Conservation (phyloP, 345 rosid genomes). For the Cochlearia excelsa region DNA sequence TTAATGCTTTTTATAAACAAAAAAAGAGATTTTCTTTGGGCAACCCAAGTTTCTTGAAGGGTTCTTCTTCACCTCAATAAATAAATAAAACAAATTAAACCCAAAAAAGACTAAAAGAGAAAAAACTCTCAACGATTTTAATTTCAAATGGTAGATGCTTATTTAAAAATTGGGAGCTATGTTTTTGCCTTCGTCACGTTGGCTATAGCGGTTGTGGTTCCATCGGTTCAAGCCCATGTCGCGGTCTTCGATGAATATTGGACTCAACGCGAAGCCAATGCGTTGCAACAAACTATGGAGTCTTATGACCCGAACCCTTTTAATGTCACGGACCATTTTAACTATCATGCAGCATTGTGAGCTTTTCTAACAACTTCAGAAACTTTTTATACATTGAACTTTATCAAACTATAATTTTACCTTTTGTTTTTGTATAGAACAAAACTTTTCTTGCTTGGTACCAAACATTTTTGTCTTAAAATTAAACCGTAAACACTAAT, state of each 20-base stretch:
- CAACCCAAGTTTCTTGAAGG: conserved; percentile 30
- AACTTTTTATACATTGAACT: too few species aligned
- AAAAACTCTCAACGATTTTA: too few species aligned
- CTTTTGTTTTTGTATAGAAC: too few species aligned
- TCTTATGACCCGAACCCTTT: conserved; percentile 51
- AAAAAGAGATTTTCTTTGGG: conserved; percentile 13
- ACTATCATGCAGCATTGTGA: conserved; percentile 34
- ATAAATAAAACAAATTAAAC: neutral
- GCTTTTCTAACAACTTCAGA: neutral
- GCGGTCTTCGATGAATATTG: conserved; percentile 54
- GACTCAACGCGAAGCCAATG: conserved; percentile 41
- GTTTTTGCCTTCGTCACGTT: conserved; percentile 23
- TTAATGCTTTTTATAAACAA: conserved; percentile 14
- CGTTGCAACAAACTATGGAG: conserved; percentile 27
- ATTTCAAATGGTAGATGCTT: conserved; percentile 24
- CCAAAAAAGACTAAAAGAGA: too few species aligned
- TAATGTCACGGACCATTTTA: conserved; percentile 47
- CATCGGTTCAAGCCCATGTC: conserved; percentile 38
- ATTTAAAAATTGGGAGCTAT: conserved; percentile 27
- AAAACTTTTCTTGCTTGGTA: too few species aligned
- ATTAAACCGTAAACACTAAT: too few species aligned
- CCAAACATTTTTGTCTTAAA: too few species aligned
- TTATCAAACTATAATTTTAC: neutral
- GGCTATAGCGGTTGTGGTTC: conserved; percentile 13
- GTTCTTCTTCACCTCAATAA: conserved; percentile 16